Base-by-base conservation (phyloP, 768 basidiomycete species). In the Cyclocybe cylindracea region DNA sequence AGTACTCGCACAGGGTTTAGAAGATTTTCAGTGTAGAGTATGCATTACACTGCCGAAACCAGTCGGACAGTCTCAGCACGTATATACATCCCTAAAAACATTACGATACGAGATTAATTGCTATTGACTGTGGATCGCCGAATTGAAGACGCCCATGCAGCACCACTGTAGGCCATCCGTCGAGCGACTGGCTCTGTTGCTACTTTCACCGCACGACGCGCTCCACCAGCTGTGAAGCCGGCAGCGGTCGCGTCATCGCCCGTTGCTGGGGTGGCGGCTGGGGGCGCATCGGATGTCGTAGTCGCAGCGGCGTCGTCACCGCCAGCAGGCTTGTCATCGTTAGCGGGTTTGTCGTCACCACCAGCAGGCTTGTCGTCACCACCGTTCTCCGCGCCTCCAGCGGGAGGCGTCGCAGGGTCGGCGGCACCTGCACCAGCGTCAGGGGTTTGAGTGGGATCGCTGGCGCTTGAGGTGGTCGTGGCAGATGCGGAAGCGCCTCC, bases 31-130 rank as follows among this genome's bases (percentile, higher is more conserved):
- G 57, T 53, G 42, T 24, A 24, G 24, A 24, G 24, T 51, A 41
- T 61, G 63, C 59, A 62, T 58, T 58, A 59, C 57, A 55, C 59
- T 60, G 54, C 61, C 63, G 56, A 61, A 62, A 58, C 63, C 63
- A 62, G 63, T 65, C 63, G 60, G 58, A 56, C 59, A 61, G 63
- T 59, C 49, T 55, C 58, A 61, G 61, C 61, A 51, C 24, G 53
- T 62, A 62, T 59, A 48, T 61, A 56, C 57, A 60, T 64, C 63
- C 63, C 61, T 58, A 57, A 54, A 50, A 59, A 55, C 49, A 42
- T 41, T 49, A 43, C 42, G 37, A 51, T 44, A 46, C 24, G 24
- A 24, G 24, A 24, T 24, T 41, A 47, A 41, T 53, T 43, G 33
- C 18, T 53, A 47, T 51, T 46, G 31, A 35, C 47, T 50, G 7